phyloP scores from a whole-genome alignment of 1,284 basidiomycete species.

The Ustilago esculenta region DNA sequence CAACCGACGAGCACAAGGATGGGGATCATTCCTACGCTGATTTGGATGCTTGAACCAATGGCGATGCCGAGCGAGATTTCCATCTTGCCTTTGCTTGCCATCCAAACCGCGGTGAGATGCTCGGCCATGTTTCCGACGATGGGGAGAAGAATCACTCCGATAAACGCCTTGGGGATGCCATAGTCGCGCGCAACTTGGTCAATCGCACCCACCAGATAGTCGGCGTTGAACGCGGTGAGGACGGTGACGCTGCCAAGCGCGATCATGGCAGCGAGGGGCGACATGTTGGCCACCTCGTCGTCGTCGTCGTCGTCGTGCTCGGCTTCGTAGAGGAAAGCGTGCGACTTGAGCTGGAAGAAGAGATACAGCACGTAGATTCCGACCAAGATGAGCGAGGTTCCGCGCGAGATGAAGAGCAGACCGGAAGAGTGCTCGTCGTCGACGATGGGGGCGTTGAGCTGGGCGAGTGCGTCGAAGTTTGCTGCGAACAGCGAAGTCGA shows the following conservation, averaged over 20 bases:
- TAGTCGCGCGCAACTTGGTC: constrained; percentile 65
- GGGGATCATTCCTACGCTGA: constrained; percentile 64
- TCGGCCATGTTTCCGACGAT: constrained; percentile 76
- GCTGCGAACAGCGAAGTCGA: constrained; percentile 62
- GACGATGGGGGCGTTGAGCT: constrained; percentile 26
- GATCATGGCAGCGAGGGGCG: constrained; percentile 57
- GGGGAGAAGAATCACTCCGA: constrained; percentile 78
- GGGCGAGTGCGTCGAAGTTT: constrained; percentile 42
- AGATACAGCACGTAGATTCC: constrained; percentile 81
- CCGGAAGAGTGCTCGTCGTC: constrained; percentile 38
- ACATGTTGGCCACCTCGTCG: constrained; percentile 62
- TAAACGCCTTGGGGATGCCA: constrained; percentile 65
- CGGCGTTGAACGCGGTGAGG: constrained; percentile 63
- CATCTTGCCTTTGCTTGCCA: constrained; percentile 65
- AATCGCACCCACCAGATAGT: constrained; percentile 68
- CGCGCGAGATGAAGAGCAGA: constrained; percentile 64
- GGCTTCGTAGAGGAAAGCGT: constrained; percentile 63
- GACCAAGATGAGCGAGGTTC: constrained; percentile 73
- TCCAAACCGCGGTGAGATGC: constrained; percentile 64
- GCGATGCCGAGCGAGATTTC: constrained; percentile 78
- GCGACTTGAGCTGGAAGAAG: constrained; percentile 65
- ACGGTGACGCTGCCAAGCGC: constrained; percentile 61
- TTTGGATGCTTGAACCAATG: constrained; percentile 77
- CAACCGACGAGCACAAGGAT: constrained; percentile 66
- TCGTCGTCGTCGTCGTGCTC: constrained; percentile 56